Evolutionary conservation across 352 stramenopile species (phyloP).

Genomic region (Globisporangium orthogonon): DNA sequence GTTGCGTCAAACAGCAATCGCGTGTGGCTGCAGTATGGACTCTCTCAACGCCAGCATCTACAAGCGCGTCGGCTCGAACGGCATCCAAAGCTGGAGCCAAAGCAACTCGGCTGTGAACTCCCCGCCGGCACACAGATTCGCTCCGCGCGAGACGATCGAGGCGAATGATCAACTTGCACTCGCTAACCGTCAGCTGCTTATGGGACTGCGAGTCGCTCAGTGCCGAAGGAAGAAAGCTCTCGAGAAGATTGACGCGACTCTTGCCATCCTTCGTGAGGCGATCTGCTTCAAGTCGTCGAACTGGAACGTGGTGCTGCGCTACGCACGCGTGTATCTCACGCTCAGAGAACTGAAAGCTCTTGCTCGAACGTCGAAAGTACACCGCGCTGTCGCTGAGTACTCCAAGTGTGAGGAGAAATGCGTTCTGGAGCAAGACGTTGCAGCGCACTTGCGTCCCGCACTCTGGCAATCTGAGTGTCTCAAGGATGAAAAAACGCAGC

Average conservation of each 20-base stretch:
- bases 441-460: conserved; percentile 10
- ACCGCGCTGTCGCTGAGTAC: conserved; percentile 9
- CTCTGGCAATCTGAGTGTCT: conserved; percentile 47
- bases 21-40: conserved; percentile 38
- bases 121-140: conserved; percentile 58
- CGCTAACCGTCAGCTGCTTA: conserved; percentile 58
- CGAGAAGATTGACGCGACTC: conserved; percentile 52
- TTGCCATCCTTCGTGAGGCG: conserved; percentile 39
- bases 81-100: neutral
- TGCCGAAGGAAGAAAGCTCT: conserved; percentile 41
- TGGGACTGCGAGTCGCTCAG: conserved; percentile 64
- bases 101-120: conserved; percentile 18
- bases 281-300: conserved; percentile 20
- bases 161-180: conserved; percentile 53
- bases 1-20: conserved; percentile 31
- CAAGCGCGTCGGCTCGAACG: conserved; percentile 25
- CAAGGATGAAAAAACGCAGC: conserved; percentile 32
- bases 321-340: conserved; percentile 26
- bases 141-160: conserved; percentile 54
- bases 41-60: conserved; percentile 43
- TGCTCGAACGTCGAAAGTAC: conserved; percentile 12
- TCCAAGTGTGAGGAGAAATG: conserved; percentile 26
- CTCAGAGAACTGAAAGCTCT: conserved; percentile 31
- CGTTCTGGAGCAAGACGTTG: conserved; percentile 16
- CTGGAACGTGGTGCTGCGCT: conserved; percentile 25